phyloP scores from a whole-genome alignment of 805 yeast species.

The Wickerhamiella shivajii region DNA sequence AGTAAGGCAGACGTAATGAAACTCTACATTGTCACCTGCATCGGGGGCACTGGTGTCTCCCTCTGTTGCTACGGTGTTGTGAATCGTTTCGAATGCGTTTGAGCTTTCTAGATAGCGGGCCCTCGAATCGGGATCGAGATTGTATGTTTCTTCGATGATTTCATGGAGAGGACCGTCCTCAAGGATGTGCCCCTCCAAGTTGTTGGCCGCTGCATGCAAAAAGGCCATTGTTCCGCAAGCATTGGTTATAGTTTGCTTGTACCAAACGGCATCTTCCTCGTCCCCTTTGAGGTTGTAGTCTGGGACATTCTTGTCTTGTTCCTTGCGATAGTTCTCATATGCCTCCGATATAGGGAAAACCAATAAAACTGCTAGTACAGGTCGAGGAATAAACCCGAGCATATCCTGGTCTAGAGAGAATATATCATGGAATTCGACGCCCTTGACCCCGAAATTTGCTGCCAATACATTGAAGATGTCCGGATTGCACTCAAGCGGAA shows the following conservation, averaged over 20 bases:
- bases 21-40: slow-evolving; percentile 34
- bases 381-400: slow-evolving; percentile 67
- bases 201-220: slow-evolving; percentile 41
- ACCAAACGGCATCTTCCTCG: slow-evolving; percentile 44
- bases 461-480: slow-evolving; percentile 62
- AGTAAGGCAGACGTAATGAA: slow-evolving; percentile 69
- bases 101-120: slow-evolving; percentile 33
- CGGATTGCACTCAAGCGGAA: slow-evolving; percentile 88
- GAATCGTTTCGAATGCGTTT: slow-evolving; percentile 27
- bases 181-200: slow-evolving; percentile 19
- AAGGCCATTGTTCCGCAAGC: slow-evolving; percentile 91
- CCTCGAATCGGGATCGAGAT: slow-evolving; percentile 24
- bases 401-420: slow-evolving; percentile 80
- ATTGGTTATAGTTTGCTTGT: slow-evolving; percentile 67
- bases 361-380: slow-evolving; percentile 58
- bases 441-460: slow-evolving; percentile 48
- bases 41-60: slow-evolving; percentile 29
- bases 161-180: slow-evolving; percentile 18
- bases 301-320: slow-evolving; percentile 26
- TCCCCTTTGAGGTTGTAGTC: slow-evolving; percentile 1
- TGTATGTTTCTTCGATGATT: slow-evolving; percentile 19
- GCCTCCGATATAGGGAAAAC: slow-evolving; percentile 63
- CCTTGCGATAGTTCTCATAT: slow-evolving; percentile 38
- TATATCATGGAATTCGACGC: slow-evolving; percentile 59
- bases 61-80: slow-evolving; percentile 24